phyloP scores from a whole-genome alignment of 139 green algal species.

The Monoraphidium neglectum region DNA sequence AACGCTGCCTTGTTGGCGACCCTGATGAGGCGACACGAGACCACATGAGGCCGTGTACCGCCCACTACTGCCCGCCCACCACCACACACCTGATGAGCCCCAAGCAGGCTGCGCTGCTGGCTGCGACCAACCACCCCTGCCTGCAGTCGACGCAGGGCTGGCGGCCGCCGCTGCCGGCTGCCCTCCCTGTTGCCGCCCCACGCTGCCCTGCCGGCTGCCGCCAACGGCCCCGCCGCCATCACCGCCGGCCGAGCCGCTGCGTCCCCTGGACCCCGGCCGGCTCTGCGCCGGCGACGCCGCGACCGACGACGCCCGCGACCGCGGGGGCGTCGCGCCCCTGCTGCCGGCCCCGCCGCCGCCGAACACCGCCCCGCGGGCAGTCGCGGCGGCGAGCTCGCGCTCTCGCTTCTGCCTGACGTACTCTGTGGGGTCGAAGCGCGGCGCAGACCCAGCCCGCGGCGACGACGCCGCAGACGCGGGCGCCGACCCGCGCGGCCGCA shows the following conservation, averaged over 20 bases:
- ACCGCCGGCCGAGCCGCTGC: neutral
- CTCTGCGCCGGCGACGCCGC: neutral
- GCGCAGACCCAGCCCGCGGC: constrained; percentile 25
- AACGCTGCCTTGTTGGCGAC: too few relatives aligned
- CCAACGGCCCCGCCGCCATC: too few relatives aligned
- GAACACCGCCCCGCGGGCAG: constrained; percentile 9
- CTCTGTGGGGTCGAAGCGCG: constrained; percentile 80
- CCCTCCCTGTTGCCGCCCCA: too few relatives aligned
- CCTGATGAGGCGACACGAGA: too few relatives aligned
- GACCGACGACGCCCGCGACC: neutral
- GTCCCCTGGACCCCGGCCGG: neutral
- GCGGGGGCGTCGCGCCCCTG: constrained; percentile 1
- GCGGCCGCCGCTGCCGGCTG: too few relatives aligned
- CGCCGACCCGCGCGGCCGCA: constrained; percentile 16
- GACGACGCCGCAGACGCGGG: neutral
- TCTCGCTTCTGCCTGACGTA: constrained; percentile 55
- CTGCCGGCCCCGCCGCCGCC: neutral
- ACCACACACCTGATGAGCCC: too few relatives aligned
- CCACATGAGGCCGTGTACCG: too few relatives aligned
- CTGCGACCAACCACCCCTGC: too few relatives aligned
- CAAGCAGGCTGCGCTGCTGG: too few relatives aligned
- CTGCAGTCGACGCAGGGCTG: too few relatives aligned
- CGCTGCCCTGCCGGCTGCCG: too few relatives aligned
- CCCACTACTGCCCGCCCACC: too few relatives aligned
- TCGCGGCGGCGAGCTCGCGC: constrained; percentile 23